phyloP scores from a whole-genome alignment of 2,329 filamentous ascomycete species.

The Orbilia quercus region DNA sequence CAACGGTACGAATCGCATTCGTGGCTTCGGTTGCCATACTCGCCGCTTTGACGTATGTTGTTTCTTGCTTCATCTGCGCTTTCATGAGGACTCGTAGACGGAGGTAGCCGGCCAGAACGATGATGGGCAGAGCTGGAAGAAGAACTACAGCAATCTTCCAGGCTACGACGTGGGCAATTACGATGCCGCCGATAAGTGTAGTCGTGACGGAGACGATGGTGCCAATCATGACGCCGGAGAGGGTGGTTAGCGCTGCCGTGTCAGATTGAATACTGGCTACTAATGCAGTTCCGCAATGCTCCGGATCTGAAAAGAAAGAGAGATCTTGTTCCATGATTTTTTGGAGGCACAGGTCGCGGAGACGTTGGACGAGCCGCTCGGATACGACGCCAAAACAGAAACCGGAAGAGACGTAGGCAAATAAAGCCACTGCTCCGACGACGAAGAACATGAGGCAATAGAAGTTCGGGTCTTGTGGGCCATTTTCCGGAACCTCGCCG shows the following conservation, averaged over 20 bases:
- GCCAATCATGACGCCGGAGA: conserved; percentile 67
- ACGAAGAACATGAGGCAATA: conserved; percentile 69
- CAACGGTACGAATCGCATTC: conserved; percentile 73
- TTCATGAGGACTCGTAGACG: conserved; percentile 67
- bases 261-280: conserved; percentile 67
- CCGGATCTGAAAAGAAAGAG: conserved; percentile 65
- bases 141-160: conserved; percentile 68
- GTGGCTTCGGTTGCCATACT: conserved; percentile 76
- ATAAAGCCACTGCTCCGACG: conserved; percentile 67
- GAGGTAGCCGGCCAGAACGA: conserved; percentile 66
- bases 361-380: conserved; percentile 64
- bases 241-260: conserved; percentile 65
- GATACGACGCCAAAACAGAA: conserved; percentile 67
- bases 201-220: conserved; percentile 67
- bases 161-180: conserved; percentile 66
- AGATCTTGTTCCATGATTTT: conserved; percentile 60
- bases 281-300: conserved; percentile 64
- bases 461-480: conserved; percentile 62
- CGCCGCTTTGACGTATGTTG: conserved; percentile 73
- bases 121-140: conserved; percentile 66
- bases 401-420: conserved; percentile 65
- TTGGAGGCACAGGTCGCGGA: conserved; percentile 64
- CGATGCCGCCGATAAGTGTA: conserved; percentile 66
- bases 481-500: conserved; percentile 65
- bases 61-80: conserved; percentile 73